Percentiles rank a stretch among this genome's conserved stretches.
phyloP scores from a whole-genome alignment of 129 eudicot species.

The Flaveria brownii region DNA sequence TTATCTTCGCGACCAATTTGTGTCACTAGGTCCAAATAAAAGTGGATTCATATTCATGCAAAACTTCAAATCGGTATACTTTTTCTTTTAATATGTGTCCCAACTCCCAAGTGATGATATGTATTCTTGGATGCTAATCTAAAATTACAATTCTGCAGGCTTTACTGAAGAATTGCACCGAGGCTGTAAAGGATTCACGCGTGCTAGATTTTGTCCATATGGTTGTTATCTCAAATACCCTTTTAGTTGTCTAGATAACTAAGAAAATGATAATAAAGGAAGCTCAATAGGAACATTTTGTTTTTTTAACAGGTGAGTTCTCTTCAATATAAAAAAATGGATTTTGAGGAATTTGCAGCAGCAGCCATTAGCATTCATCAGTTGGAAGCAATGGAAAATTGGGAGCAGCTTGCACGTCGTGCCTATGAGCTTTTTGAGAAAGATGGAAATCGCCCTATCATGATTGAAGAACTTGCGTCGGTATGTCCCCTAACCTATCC shows the following conservation, averaged over 20 bases:
- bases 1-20: conserved; percentile 82
- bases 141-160: conserved; percentile 50
- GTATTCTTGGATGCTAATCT: not conserved
- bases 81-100: not conserved
- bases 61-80: conserved; percentile 71
- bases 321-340: conserved; percentile 79
- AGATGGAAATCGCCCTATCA: conserved; percentile 91
- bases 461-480: conserved; percentile 98
- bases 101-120: not conserved
- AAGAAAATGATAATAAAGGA: not conserved
- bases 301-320: conserved; percentile 69
- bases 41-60: conserved; percentile 81
- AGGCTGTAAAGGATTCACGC: conserved; percentile 91
- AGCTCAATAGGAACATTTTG: not conserved
- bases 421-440: conserved; percentile 93
- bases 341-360: conserved; percentile 93
- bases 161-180: conserved; percentile 65
- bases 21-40: conserved; percentile 78
- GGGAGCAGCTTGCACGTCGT: conserved; percentile 97
- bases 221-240: conserved; percentile 42
- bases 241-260: not conserved
- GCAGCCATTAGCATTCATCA: conserved; percentile 94
- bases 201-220: conserved; percentile 79
- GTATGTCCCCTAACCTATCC: conserved; percentile 38
- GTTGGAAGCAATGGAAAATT: conserved; percentile 89